phyloP scores from a whole-genome alignment of 1,139 yeast genomes.

The Kazachstania sp. region DNA sequence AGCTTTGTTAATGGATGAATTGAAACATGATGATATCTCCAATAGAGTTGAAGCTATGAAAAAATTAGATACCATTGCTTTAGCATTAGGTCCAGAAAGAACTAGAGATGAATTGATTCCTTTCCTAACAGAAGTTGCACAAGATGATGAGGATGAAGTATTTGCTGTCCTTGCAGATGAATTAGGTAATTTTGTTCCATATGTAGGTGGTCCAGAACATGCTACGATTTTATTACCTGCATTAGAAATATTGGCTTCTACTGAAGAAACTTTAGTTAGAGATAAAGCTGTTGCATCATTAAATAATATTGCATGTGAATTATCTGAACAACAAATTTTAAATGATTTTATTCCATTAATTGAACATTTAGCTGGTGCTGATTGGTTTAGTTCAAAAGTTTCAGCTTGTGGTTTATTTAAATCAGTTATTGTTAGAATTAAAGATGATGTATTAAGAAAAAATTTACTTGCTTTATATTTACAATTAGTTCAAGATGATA shows the following conservation, averaged over 20 bases:
- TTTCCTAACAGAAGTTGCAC: slow-evolving; percentile 82
- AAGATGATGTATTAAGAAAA: slow-evolving; percentile 42
- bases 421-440: slow-evolving; percentile 55
- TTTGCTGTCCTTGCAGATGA: slow-evolving; percentile 89
- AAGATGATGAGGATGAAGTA: slow-evolving; percentile 98
- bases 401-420: slow-evolving; percentile 88
- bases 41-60: slow-evolving; percentile 94
- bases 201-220: slow-evolving; percentile 76
- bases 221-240: slow-evolving; percentile 75
- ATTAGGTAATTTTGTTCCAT: slow-evolving; percentile 78
- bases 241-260: slow-evolving; percentile 79
- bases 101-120: slow-evolving; percentile 86
- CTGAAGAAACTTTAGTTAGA: slow-evolving; percentile 96
- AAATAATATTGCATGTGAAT: slow-evolving; percentile 56
- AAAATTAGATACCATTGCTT: slow-evolving; percentile 85
- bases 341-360: slow-evolving; percentile 67
- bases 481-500: slow-evolving; percentile 76
- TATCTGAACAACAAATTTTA: slow-evolving; percentile 59
- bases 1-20: slow-evolving; percentile 93
- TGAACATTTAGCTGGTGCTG: slow-evolving; percentile 71
- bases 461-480: slow-evolving; percentile 60
- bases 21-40: slow-evolving; percentile 90
- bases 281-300: slow-evolving; percentile 89
- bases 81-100: slow-evolving; percentile 91
- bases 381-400: slow-evolving; percentile 92